Percentiles rank a stretch among this genome's conserved stretches.
Conservation (phyloP, 2,329 filamentous ascomycete species). For the Setomelanomma holmii region DNA sequence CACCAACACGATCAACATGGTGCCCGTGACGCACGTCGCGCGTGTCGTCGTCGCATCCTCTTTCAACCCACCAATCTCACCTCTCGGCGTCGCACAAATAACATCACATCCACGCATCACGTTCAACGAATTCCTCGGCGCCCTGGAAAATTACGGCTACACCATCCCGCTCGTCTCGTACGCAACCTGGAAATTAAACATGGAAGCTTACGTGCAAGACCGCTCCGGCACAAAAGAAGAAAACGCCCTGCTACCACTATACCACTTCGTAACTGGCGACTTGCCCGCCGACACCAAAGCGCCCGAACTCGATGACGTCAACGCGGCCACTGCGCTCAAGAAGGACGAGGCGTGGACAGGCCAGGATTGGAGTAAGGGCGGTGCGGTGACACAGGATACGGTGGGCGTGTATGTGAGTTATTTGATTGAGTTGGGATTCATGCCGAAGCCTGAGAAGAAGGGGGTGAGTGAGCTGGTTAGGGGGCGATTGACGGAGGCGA, state of each 20-base stretch:
- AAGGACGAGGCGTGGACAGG: slow-evolving; percentile 67
- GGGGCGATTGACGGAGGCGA: slow-evolving; percentile 37
- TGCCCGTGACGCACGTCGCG: slow-evolving; percentile 85
- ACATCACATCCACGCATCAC: slow-evolving; percentile 80
- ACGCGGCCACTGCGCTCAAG: slow-evolving; percentile 70
- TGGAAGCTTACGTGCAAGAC: slow-evolving; percentile 72
- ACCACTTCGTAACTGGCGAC: slow-evolving; percentile 74
- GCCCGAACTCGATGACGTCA: slow-evolving; percentile 75
- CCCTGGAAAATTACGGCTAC: slow-evolving; percentile 77
- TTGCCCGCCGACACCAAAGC: slow-evolving; percentile 74
- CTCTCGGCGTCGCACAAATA: slow-evolving; percentile 73
- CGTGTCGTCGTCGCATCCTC: slow-evolving; percentile 78
- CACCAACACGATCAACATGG: slow-evolving; percentile 85
- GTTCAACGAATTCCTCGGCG: slow-evolving; percentile 78
- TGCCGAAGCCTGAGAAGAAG: slow-evolving; percentile 51
- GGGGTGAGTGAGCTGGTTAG: slow-evolving; percentile 35
- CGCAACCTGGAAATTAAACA: slow-evolving; percentile 69
- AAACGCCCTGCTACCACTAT: slow-evolving; percentile 73
- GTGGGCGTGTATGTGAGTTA: slow-evolving; percentile 71
- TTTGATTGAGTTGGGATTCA: slow-evolving; percentile 68
- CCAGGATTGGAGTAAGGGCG: slow-evolving; percentile 63
- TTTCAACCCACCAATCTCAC: slow-evolving; percentile 66
- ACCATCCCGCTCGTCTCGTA: slow-evolving; percentile 71
- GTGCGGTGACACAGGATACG: slow-evolving; percentile 65
- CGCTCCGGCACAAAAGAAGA: slow-evolving; percentile 66